These are phyloP conservation scores for Colletotrichum graminicola DNA, from an alignment of 2,329 filamentous ascomycete species.

Conservation along the genomic window DNA sequence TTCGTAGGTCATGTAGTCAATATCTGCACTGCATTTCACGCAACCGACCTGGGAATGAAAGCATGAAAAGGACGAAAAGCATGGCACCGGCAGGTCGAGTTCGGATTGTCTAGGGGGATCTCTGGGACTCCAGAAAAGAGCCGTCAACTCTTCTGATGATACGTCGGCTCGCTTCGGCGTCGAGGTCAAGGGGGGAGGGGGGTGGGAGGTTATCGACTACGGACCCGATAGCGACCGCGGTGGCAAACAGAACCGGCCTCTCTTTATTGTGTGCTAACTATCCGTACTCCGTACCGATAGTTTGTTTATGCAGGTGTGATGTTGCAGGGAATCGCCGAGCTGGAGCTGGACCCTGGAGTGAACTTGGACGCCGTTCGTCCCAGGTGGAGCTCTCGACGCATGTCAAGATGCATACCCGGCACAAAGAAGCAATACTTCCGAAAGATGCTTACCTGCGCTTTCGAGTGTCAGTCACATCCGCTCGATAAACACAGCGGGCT, in stretches of 20 bases:
- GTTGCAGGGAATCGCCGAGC: constrained; percentile 18
- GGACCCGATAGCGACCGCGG: constrained; percentile 14
- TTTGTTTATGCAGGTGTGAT: not conserved
- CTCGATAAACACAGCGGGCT: not conserved
- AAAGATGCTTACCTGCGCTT: not conserved
- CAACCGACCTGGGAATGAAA: constrained; percentile 16
- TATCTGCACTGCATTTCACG: too few relatives aligned
- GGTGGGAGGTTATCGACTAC: constrained; percentile 9
- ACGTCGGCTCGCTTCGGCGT: not conserved
- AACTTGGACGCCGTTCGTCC: not conserved
- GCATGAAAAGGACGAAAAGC: not conserved
- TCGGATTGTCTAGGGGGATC: constrained; percentile 6
- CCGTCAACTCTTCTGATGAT: not conserved
- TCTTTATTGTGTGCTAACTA: too few relatives aligned
- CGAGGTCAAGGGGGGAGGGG: not conserved
- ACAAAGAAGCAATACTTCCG: constrained; percentile 29
- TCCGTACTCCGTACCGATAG: too few relatives aligned
- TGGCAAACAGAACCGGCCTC: too few relatives aligned
- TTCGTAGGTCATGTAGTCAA: not conserved
- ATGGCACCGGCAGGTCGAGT: not conserved
- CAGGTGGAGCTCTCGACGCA: constrained; percentile 7
- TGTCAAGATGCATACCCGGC: constrained; percentile 18
- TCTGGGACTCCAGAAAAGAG: not conserved
- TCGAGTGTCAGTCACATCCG: not conserved
- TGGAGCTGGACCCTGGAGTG: constrained; percentile 1